Evolutionary conservation across 345 rosid genomes (phyloP).

Genomic region (Lenwebbia sp.): DNA sequence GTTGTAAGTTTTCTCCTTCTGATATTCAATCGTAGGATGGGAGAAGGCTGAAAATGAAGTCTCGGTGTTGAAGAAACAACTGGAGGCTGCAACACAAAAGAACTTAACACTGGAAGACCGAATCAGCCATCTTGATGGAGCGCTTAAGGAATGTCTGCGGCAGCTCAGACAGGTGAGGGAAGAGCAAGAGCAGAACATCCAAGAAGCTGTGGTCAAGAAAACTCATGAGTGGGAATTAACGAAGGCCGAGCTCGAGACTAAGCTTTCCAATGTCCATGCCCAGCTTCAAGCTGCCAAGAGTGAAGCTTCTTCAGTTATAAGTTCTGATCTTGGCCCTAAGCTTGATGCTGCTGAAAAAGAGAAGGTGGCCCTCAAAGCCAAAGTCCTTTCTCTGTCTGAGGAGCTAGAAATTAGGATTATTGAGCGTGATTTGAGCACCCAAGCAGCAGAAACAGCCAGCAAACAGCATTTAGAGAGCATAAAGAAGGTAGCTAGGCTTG

Average conservation of each 20-base stretch:
- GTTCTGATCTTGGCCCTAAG: slow-evolving; percentile 30
- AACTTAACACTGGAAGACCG: slow-evolving; percentile 55
- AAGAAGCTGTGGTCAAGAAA: slow-evolving; percentile 44
- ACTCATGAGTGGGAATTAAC: slow-evolving; percentile 47
- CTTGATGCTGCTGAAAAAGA: slow-evolving; percentile 54
- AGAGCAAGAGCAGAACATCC: slow-evolving; percentile 64
- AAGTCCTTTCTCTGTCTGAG: slow-evolving; percentile 39
- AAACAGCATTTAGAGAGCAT: slow-evolving; percentile 81
- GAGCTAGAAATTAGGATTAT: slow-evolving; percentile 46
- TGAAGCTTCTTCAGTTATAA: slow-evolving; percentile 16
- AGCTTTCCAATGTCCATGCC: slow-evolving; percentile 30
- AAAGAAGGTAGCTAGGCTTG: slow-evolving; percentile 64
- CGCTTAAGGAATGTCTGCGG: slow-evolving; percentile 88
- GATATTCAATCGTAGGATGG: slow-evolving; percentile 54
- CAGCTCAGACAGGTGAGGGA: slow-evolving; percentile 87
- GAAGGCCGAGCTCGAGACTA: slow-evolving; percentile 42
- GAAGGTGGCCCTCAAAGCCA: slow-evolving; percentile 42
- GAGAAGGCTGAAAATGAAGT: slow-evolving; percentile 95
- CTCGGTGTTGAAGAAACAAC: slow-evolving; percentile 48
- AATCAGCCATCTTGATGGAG: slow-evolving; percentile 80
- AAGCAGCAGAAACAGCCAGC: slow-evolving; percentile 87
- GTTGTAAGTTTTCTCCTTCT: neutral
- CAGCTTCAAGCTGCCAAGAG: slow-evolving; percentile 23
- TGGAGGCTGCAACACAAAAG: slow-evolving; percentile 45
- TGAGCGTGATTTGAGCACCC: slow-evolving; percentile 83